phyloP scores from a whole-genome alignment of 257 asterid genomes.

The Prunella vulgaris region DNA sequence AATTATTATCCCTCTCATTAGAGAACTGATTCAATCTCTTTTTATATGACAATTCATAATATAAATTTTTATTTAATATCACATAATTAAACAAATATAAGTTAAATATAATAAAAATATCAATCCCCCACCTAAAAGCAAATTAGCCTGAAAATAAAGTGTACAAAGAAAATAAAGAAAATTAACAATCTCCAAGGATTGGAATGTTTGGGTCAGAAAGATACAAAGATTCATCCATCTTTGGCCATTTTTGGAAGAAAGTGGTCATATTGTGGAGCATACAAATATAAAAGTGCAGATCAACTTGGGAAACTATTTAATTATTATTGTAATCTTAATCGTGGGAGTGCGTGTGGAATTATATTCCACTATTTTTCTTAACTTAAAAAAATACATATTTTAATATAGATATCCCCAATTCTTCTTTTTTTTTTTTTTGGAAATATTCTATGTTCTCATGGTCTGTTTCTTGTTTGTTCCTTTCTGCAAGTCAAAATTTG shows the following conservation, averaged over 20 bases:
- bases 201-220: constrained; percentile 25
- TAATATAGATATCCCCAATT: background rate
- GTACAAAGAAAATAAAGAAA: background rate
- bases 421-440: too few species aligned
- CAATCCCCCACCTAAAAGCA: too few species aligned
- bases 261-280: constrained; percentile 8
- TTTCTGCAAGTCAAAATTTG: background rate
- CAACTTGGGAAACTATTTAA: constrained; percentile 14
- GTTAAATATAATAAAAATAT: too few species aligned
- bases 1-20: too few species aligned
- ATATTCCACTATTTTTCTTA: constrained; percentile 19
- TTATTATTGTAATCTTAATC: constrained; percentile 23
- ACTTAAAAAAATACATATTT: constrained; percentile 6
- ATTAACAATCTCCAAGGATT: background rate
- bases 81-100: too few species aligned
- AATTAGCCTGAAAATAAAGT: too few species aligned
- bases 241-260: constrained; percentile 31
- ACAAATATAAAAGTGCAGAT: constrained; percentile 24
- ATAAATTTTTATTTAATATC: too few species aligned
- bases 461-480: background rate
- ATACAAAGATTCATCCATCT: constrained; percentile 22
- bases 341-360: constrained; percentile 20
- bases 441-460: constrained; percentile 13
- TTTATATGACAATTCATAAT: too few species aligned
- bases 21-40: too few species aligned